Evolutionary conservation across 2,329 filamentous ascomycete species (phyloP).

Genomic region (Meredithiella fracta): DNA sequence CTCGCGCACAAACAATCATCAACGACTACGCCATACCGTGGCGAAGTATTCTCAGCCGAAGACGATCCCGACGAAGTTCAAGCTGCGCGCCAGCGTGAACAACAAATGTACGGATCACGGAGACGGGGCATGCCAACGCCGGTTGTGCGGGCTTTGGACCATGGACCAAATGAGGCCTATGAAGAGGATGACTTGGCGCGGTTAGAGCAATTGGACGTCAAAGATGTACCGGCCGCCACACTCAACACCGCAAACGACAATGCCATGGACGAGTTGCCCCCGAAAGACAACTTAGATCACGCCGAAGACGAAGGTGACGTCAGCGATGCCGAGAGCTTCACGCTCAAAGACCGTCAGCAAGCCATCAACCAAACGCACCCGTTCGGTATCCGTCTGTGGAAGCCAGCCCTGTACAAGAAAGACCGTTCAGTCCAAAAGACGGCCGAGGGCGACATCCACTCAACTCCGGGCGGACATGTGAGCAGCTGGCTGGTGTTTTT

Average conservation of each 20-base stretch:
- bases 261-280: slow-evolving; percentile 18
- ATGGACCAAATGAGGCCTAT: slow-evolving; percentile 27
- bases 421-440: slow-evolving; percentile 89
- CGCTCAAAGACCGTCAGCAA: slow-evolving; percentile 86
- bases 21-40: slow-evolving; percentile 55
- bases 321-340: slow-evolving; percentile 95
- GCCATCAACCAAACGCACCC: slow-evolving; percentile 98
- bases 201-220: slow-evolving; percentile 16
- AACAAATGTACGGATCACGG: slow-evolving; percentile 20
- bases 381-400: slow-evolving; percentile 97
- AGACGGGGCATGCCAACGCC: slow-evolving; percentile 21
- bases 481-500: slow-evolving; percentile 72
- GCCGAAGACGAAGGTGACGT: slow-evolving; percentile 54
- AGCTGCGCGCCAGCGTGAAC: slow-evolving; percentile 38
- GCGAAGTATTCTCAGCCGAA: slow-evolving; percentile 79
- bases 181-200: slow-evolving; percentile 17
- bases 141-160: slow-evolving; percentile 19
- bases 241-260: slow-evolving; percentile 20
- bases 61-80: slow-evolving; percentile 72
- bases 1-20: slow-evolving; percentile 61
- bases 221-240: slow-evolving; percentile 15
- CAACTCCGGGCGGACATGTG: slow-evolving; percentile 73
- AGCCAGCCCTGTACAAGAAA: slow-evolving; percentile 96
- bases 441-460: slow-evolving; percentile 93
- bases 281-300: slow-evolving; percentile 31